Percentiles rank a stretch among this genome's conserved stretches.
These are phyloP conservation scores for Chytridium lagenaria DNA, from an alignment of 371 early-diverging fungal genomes.

Conservation along the genomic window DNA sequence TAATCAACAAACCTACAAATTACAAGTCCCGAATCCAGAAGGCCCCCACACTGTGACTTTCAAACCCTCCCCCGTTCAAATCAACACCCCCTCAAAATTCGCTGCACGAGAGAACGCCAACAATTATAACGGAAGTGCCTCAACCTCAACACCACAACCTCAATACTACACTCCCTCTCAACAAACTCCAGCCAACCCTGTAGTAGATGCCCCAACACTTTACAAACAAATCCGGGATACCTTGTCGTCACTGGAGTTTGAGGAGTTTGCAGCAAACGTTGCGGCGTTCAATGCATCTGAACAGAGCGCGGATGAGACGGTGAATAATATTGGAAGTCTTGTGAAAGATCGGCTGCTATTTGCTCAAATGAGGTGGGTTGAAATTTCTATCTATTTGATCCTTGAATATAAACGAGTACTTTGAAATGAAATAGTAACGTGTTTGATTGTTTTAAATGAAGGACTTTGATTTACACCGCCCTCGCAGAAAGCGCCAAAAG, in stretches of 20 bases:
- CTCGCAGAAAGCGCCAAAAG: conserved; percentile 41
- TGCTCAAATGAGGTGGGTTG: conserved; percentile 35
- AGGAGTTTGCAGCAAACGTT: conserved; percentile 53
- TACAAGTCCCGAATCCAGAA: neutral
- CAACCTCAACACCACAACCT: too few relatives aligned
- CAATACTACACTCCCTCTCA: neutral
- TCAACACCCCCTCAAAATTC: neutral
- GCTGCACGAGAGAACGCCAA: too few relatives aligned
- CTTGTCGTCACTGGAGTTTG: conserved; percentile 47
- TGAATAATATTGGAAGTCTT: conserved; percentile 42
- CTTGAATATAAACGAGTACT: too few relatives aligned
- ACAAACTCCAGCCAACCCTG: neutral
- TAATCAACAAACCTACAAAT: neutral
- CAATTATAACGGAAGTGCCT: too few relatives aligned
- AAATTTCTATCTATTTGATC: too few relatives aligned
- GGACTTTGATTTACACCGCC: conserved; percentile 48
- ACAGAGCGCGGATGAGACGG: conserved; percentile 50
- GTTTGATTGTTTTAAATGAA: too few relatives aligned
- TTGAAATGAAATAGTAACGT: too few relatives aligned
- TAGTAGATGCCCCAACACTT: conserved; percentile 50
- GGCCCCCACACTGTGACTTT: neutral
- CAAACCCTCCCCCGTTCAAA: neutral
- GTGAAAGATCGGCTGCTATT: conserved; percentile 42
- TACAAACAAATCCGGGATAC: conserved; percentile 51
- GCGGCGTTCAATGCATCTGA: conserved; percentile 50